A percentile compares a stretch with the other conserved stretches of the same genome.
phyloP scores from a whole-genome alignment of 306 rosid species.

The Fragaria nilgerrensis region DNA sequence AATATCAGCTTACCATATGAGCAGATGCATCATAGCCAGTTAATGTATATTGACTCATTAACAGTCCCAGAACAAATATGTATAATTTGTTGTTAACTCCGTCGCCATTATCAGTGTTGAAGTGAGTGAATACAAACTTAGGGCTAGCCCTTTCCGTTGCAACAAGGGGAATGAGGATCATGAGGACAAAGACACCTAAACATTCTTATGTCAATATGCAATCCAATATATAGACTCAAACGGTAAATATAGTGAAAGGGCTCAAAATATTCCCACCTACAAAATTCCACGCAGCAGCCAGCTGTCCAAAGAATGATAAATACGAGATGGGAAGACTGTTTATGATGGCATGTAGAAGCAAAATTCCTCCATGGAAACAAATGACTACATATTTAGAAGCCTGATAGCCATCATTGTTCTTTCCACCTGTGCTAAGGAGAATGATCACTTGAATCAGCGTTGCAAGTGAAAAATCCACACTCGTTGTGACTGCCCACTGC shows the following conservation, averaged over 20 bases:
- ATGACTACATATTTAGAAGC: slow-evolving; percentile 77
- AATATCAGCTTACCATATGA: slow-evolving; percentile 65
- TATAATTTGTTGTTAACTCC: slow-evolving; percentile 66
- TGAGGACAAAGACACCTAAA: slow-evolving; percentile 86
- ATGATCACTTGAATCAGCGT: slow-evolving; percentile 79
- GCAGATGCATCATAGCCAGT: slow-evolving; percentile 96
- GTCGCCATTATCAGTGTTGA: slow-evolving; percentile 76
- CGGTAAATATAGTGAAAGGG: slow-evolving; percentile 1
- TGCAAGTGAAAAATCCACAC: slow-evolving; percentile 89
- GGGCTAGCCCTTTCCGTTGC: slow-evolving; percentile 80
- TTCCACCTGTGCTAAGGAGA: slow-evolving; percentile 90
- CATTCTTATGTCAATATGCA: slow-evolving; percentile 19
- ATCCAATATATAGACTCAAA: slow-evolving; percentile 16
- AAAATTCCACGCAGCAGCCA: slow-evolving; percentile 87
- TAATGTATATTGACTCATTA: slow-evolving; percentile 91
- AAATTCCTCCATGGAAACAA: slow-evolving; percentile 66
- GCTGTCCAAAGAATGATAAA: slow-evolving; percentile 84
- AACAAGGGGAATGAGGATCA: slow-evolving; percentile 71
- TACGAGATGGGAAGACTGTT: slow-evolving; percentile 77
- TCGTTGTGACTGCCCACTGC: slow-evolving; percentile 99
- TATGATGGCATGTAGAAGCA: slow-evolving; percentile 67
- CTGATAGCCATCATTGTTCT: slow-evolving; percentile 71
- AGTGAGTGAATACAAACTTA: slow-evolving; percentile 85
- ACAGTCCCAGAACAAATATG: slow-evolving; percentile 86
- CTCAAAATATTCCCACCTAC: slow-evolving; percentile 48